These are phyloP conservation scores for Podila verticillata DNA, from an alignment of 192 early-diverging fungal genomes.

Conservation along the genomic window DNA sequence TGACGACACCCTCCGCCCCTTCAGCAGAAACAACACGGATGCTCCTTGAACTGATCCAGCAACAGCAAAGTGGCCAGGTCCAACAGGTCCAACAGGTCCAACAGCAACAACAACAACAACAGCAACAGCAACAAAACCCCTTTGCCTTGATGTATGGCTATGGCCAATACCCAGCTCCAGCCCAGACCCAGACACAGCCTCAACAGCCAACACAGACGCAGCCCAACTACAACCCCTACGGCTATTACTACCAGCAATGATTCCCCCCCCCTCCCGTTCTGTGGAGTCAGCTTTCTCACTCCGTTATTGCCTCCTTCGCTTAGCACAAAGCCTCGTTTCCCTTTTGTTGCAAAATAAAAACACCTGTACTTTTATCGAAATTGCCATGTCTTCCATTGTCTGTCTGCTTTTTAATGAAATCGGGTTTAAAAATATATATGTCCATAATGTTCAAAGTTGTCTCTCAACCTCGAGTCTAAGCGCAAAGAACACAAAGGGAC, in stretches of 20 bases:
- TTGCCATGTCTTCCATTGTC: too few relatives aligned
- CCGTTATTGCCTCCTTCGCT: background rate
- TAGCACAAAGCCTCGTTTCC: background rate
- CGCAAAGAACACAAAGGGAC: slow-evolving; percentile 87
- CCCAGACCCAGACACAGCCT: background rate
- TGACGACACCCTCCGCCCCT: background rate
- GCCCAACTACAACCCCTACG: background rate
- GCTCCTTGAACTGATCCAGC: background rate
- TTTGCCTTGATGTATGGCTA: background rate
- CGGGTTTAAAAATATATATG: background rate
- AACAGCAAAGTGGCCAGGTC: background rate
- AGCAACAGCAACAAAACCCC: background rate
- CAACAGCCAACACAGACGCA: background rate
- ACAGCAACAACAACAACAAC: background rate
- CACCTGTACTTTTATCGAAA: too few relatives aligned
- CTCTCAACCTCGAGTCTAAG: slow-evolving; percentile 63
- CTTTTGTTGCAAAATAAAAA: background rate
- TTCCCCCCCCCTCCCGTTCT: too few relatives aligned
- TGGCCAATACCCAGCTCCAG: too few relatives aligned
- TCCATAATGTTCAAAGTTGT: slow-evolving; percentile 18
- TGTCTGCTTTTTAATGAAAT: background rate
- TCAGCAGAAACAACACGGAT: background rate
- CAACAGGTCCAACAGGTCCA: background rate
- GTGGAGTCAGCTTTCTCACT: background rate
- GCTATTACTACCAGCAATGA: background rate